phyloP scores from a whole-genome alignment of 805 yeast genomes.

The Tetrapisispora namnaoensis region DNA sequence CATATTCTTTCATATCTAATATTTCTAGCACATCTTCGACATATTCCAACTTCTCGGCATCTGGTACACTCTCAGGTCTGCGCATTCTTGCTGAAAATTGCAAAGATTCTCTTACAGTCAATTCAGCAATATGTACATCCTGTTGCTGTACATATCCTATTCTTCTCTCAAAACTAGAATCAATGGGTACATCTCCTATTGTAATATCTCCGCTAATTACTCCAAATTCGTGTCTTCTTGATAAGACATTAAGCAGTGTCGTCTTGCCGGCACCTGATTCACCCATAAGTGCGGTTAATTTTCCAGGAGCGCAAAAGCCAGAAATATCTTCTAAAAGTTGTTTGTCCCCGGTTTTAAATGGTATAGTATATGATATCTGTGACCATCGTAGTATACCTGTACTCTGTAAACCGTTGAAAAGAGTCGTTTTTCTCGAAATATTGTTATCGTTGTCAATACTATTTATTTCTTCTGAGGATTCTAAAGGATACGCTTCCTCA shows the following conservation, averaged over 20 bases:
- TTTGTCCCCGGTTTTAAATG: conserved; percentile 46
- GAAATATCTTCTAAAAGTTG: conserved; percentile 50
- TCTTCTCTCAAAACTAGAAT: conserved; percentile 41
- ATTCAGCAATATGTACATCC: conserved; percentile 51
- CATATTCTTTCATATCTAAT: conserved; percentile 51
- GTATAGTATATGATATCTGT: conserved; percentile 56
- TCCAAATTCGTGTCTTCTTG: conserved; percentile 52
- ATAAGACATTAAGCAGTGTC: conserved; percentile 54
- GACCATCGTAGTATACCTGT: conserved; percentile 58
- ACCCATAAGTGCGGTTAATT: conserved; percentile 64
- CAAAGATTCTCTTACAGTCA: conserved; percentile 65
- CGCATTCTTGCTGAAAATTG: conserved; percentile 53
- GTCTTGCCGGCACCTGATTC: conserved; percentile 75
- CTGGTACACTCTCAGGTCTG: conserved; percentile 42
- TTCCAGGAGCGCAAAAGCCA: conserved; percentile 72
- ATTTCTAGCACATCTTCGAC: conserved; percentile 58
- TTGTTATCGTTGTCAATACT: conserved; percentile 7
- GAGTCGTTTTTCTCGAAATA: conserved; percentile 10
- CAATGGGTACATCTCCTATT: conserved; percentile 47
- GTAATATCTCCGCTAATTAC: conserved; percentile 51
- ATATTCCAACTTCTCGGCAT: conserved; percentile 46
- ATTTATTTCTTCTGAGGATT: conserved; percentile 2
- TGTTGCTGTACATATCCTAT: conserved; percentile 70
- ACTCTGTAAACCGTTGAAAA: conserved; percentile 22
- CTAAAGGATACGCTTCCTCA: conserved; percentile 12